phyloP scores from a whole-genome alignment of 2,329 filamentous ascomycete species.

The Fusarium napiforme region DNA sequence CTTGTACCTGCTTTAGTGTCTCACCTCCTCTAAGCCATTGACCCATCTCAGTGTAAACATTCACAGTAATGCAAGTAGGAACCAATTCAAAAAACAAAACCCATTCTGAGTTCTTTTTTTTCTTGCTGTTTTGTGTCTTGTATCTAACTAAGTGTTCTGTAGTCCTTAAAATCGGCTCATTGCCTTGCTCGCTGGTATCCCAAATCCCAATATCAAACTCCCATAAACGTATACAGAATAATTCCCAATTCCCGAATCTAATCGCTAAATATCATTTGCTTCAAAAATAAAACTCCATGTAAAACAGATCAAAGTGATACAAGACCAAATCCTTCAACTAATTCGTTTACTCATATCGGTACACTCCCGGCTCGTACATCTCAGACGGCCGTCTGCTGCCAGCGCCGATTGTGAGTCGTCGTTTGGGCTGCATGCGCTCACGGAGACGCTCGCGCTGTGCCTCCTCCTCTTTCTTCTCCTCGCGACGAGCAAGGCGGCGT shows the following conservation, averaged over 20 bases:
- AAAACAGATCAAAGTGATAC: slow-evolving; percentile 34
- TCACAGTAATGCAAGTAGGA: neutral
- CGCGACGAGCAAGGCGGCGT: slow-evolving; percentile 40
- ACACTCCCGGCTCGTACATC: slow-evolving; percentile 53
- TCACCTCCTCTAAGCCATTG: neutral
- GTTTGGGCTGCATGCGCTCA: slow-evolving; percentile 55
- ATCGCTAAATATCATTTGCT: slow-evolving; percentile 29
- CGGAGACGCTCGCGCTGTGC: slow-evolving; percentile 53
- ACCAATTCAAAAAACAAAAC: slow-evolving; percentile 21
- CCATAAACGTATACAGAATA: slow-evolving; percentile 5
- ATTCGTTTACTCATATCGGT: slow-evolving; percentile 53
- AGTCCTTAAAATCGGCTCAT: slow-evolving; percentile 21
- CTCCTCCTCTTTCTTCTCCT: slow-evolving; percentile 51
- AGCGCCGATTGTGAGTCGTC: slow-evolving; percentile 52
- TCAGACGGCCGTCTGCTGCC: slow-evolving; percentile 51
- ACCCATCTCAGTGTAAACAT: neutral
- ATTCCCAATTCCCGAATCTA: slow-evolving; percentile 14
- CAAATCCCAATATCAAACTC: slow-evolving; percentile 13
- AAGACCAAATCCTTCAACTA: slow-evolving; percentile 28
- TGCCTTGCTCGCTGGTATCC: slow-evolving; percentile 26
- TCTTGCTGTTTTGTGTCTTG: slow-evolving; percentile 31
- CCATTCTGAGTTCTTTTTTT: slow-evolving; percentile 33
- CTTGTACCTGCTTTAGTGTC: slow-evolving; percentile 33
- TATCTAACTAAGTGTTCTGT: slow-evolving; percentile 34
- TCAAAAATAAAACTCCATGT: slow-evolving; percentile 13